Percentiles rank a stretch among this genome's conserved stretches.
These are phyloP conservation scores for Colletotrichum viniferum DNA, from an alignment of 2,329 filamentous ascomycete genomes.

Conservation along the genomic window DNA sequence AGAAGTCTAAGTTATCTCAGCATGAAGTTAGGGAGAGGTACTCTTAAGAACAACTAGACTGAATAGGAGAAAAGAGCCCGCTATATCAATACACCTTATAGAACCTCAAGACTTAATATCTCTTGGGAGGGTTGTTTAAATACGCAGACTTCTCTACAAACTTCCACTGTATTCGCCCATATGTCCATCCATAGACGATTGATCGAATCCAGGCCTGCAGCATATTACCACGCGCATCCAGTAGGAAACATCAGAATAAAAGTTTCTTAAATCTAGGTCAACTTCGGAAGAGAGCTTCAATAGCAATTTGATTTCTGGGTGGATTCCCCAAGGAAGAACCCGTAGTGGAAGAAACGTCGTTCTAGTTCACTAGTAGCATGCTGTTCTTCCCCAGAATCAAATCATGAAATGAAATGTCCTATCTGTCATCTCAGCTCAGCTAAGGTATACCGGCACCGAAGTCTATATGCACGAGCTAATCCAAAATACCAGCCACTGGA, in stretches of 20 bases:
- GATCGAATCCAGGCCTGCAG: too few relatives aligned
- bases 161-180: too few relatives aligned
- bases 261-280: too few relatives aligned
- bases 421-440: neutral
- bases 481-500: neutral
- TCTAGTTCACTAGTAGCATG: neutral
- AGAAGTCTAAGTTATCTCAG: conserved; percentile 25
- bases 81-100: conserved; percentile 10
- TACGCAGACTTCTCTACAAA: neutral
- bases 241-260: too few relatives aligned
- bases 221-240: too few relatives aligned
- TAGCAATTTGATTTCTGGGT: neutral
- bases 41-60: conserved; percentile 18
- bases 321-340: neutral
- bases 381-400: neutral
- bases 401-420: neutral
- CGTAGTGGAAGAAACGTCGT: neutral
- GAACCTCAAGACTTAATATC: neutral
- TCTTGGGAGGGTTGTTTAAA: neutral
- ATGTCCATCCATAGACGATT: too few relatives aligned
- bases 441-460: neutral
- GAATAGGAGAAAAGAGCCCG: neutral
- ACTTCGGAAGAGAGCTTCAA: too few relatives aligned
- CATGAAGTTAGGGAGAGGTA: conserved; percentile 30
- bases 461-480: neutral